phyloP scores from a whole-genome alignment of 169 alveolate genomes.

The Miamiensis avidus region DNA sequence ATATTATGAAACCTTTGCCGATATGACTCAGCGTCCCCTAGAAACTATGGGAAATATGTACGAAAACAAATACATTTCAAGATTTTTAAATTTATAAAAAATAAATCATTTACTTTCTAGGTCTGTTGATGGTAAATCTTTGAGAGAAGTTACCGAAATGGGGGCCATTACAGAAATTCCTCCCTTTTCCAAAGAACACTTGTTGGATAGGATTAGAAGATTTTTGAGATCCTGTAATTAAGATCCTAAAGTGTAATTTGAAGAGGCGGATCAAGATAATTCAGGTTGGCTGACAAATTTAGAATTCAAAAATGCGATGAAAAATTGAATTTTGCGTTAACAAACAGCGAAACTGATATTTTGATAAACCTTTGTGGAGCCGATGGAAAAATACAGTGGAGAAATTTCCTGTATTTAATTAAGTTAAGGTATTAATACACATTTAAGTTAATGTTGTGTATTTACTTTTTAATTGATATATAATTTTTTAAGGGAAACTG shows the following conservation, averaged over 20 bases:
- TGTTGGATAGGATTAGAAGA: slow-evolving; percentile 57
- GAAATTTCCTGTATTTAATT: slow-evolving; percentile 62
- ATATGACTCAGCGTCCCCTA: background rate
- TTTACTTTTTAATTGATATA: background rate
- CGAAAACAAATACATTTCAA: no score
- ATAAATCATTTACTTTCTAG: no score
- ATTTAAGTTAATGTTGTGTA: background rate
- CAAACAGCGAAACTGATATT: slow-evolving; percentile 80
- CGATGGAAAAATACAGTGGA: slow-evolving; percentile 79
- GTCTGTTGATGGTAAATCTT: slow-evolving; percentile 28
- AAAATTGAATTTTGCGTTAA: slow-evolving; percentile 75
- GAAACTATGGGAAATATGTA: background rate
- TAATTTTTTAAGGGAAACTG: slow-evolving; percentile 29
- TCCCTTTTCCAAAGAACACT: slow-evolving; percentile 31
- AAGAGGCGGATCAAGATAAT: slow-evolving; percentile 58
- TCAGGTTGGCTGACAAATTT: slow-evolving; percentile 57
- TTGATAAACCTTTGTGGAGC: slow-evolving; percentile 60
- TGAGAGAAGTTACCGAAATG: slow-evolving; percentile 25
- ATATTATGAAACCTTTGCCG: background rate
- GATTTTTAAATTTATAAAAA: no score
- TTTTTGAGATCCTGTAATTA: slow-evolving; percentile 48
- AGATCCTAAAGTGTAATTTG: slow-evolving; percentile 43
- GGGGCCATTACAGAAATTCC: background rate
- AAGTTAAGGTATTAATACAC: slow-evolving; percentile 42
- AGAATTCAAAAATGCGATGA: slow-evolving; percentile 82